Evolutionary conservation across 441 rosid genomes (phyloP), one percentile per base, ranked within the genome.

Genomic region (Adansonia rubrostipa): DNA sequence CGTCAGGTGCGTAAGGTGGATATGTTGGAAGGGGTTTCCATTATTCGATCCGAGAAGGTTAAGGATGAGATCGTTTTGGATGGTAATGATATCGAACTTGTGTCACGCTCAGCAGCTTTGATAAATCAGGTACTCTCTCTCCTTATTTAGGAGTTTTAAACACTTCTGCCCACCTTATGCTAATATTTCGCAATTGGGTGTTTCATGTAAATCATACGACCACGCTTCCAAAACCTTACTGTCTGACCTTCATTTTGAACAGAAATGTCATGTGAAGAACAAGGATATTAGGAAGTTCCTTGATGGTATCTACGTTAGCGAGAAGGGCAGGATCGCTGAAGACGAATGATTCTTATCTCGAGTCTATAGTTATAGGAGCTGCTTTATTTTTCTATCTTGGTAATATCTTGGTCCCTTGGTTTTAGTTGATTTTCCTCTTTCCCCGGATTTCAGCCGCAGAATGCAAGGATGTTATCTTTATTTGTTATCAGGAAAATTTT

Each of bases 261-360:
- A 93, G 98, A 93, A 93, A 92, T 92, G 97, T 73, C 95, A 92
- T 80, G 98, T 93, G 65, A 91, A 93, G 93, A 93, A 92, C 78
- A 93, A 93, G 82, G 97, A 92, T 80, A 93, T 93, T 33, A 86
- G 94, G 81, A 92, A 92, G 84, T 92, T 93, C 81, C 95, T 93
- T 79, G 95, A 89, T 13, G 93, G 95, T 75, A 89, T 89, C 73
- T 91, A 91, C 77, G 93, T 91, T 47, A 91, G 94, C 8, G 95
- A 93, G 86, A 93, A 81, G 86, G 91, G 91, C 45, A 88, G 85
- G 61, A 82, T 94, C 24, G 80, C 75, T 0, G 84, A 68, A 50
- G 90, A 86, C 19, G 88, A 88, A 24, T 89, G 85, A 88, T 67
- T 61, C 28, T 50, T 69, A 6, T 48, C 28, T 47, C 48, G 11